Evolutionary conservation across 306 rosid species (phyloP).

Genomic region (Begonia fuchsioides): DNA sequence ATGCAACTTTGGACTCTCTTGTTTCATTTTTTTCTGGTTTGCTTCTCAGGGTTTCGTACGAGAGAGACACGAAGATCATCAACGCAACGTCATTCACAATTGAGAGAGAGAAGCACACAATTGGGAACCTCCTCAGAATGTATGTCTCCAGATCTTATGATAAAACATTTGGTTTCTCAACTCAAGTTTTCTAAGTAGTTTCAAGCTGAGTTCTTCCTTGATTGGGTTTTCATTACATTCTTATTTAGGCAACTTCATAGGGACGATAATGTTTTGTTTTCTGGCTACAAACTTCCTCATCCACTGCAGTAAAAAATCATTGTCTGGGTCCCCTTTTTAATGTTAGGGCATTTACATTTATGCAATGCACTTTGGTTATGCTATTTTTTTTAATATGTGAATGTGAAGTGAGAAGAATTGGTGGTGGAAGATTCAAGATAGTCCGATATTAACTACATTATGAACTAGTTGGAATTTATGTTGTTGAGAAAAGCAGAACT

Average conservation of each 20-base stretch:
- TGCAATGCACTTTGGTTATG: too few species aligned
- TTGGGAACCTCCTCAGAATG: conserved; percentile 89
- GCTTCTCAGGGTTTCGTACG: conserved; percentile 61
- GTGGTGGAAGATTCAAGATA: too few species aligned
- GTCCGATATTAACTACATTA: too few species aligned
- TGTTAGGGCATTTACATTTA: too few species aligned
- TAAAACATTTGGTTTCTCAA: neutral
- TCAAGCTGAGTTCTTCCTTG: neutral
- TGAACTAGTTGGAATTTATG: too few species aligned
- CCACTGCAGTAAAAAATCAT: conserved; percentile 89
- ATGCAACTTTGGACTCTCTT: neutral
- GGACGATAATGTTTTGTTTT: conserved; percentile 71
- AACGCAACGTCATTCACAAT: conserved; percentile 81
- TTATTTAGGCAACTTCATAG: conserved; percentile 86
- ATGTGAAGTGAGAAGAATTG: too few species aligned
- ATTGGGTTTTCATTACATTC: conserved; percentile 1
- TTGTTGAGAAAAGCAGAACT: too few species aligned
- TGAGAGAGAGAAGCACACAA: conserved; percentile 91
- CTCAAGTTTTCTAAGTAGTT: neutral
- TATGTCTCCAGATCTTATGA: conserved; percentile 5
- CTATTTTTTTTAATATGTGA: too few species aligned
- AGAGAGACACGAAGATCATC: conserved; percentile 89
- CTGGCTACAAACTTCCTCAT: conserved; percentile 97
- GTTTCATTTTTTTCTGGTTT: neutral
- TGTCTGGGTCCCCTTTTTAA: conserved; percentile 38